These are phyloP conservation scores for Globisporangium canariense DNA, from an alignment of 352 stramenopile species.

Conservation along the genomic window DNA sequence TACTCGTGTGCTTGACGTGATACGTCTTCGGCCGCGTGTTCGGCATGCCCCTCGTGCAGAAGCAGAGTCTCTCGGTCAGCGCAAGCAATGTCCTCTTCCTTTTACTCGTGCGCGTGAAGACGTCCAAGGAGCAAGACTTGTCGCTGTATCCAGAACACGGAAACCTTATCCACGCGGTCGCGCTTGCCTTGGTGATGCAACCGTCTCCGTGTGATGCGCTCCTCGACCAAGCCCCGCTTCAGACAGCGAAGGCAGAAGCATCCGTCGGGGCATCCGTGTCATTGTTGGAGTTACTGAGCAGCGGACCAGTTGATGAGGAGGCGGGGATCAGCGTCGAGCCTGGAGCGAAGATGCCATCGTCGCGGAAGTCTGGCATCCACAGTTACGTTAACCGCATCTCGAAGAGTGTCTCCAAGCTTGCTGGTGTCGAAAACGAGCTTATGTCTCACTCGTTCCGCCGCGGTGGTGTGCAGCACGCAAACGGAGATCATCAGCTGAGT, in stretches of 20 bases:
- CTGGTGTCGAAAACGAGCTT: conserved; percentile 7
- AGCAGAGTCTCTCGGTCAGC: conserved; percentile 25
- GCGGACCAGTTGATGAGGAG: neutral
- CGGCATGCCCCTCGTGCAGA: conserved; percentile 6
- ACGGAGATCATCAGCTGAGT: conserved; percentile 14
- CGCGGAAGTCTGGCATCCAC: neutral
- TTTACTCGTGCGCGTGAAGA: conserved; percentile 29
- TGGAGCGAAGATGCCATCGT: neutral
- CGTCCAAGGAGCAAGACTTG: conserved; percentile 24
- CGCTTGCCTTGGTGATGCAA: conserved; percentile 20
- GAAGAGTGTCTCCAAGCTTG: neutral
- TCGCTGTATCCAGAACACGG: conserved; percentile 30
- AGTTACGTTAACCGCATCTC: conserved; percentile 2
- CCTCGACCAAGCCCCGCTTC: conserved; percentile 13
- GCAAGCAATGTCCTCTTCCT: conserved; percentile 24
- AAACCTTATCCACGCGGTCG: conserved; percentile 18
- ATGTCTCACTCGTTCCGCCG: conserved; percentile 27
- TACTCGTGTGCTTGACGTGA: conserved; percentile 16
- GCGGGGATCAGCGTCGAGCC: neutral
- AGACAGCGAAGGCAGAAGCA: neutral
- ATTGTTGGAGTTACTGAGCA: neutral
- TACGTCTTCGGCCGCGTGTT: conserved; percentile 18
- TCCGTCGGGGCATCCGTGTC: neutral
- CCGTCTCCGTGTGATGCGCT: conserved; percentile 11
- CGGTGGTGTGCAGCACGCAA: conserved; percentile 22